These are phyloP conservation scores for Heterobasidion annosum DNA, from an alignment of 1,284 basidiomycete genomes.

Conservation along the genomic window DNA sequence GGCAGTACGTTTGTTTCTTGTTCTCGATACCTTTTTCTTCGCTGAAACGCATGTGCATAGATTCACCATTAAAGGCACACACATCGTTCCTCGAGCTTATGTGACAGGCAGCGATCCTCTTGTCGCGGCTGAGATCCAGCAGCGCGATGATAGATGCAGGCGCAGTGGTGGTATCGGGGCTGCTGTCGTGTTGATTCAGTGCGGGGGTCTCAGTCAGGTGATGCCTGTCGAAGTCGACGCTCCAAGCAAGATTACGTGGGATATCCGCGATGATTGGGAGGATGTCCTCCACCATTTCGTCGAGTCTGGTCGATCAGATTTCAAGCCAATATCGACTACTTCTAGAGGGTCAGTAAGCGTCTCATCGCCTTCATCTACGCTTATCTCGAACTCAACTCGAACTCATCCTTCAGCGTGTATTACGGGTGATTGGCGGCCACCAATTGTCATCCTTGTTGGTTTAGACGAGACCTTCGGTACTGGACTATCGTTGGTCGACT, in stretches of 20 bases:
- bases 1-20: constrained; percentile 39
- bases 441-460: constrained; percentile 3
- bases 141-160: constrained; percentile 69
- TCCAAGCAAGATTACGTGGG: constrained; percentile 65
- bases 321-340: constrained; percentile 70
- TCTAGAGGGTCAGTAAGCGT: constrained; percentile 48
- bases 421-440: constrained; percentile 22
- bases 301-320: constrained; percentile 63
- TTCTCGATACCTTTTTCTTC: constrained; percentile 7
- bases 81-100: constrained; percentile 59
- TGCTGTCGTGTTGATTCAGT: constrained; percentile 64
- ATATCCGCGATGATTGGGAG: constrained; percentile 61
- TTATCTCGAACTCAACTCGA: constrained; percentile 6
- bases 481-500: neutral
- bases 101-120: constrained; percentile 59
- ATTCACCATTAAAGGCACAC: constrained; percentile 56
- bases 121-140: constrained; percentile 62
- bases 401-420: constrained; percentile 19
- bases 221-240: constrained; percentile 78
- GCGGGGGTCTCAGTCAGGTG: constrained; percentile 63
- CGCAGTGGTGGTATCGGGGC: constrained; percentile 64
- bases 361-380: neutral
- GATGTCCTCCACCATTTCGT: constrained; percentile 60
- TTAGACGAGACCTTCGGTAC: neutral
- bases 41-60: constrained; percentile 25